Evolutionary conservation across 1,284 basidiomycete species (phyloP), one percentile per base, ranked within the genome.

Genomic region (Porodaedalea pini): DNA sequence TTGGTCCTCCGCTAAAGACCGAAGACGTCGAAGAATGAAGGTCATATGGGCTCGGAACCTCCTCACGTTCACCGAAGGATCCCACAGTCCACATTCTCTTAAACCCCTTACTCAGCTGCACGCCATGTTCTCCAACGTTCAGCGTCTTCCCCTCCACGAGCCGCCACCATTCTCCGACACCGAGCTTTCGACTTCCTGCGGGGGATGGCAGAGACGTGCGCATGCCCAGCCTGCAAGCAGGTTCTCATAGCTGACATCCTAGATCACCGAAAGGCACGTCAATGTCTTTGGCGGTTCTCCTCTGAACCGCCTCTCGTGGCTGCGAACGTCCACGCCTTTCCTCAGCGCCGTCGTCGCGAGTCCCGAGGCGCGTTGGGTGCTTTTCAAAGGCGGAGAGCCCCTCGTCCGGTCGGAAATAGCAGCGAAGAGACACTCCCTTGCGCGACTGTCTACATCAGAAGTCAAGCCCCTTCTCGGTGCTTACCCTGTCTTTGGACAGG

Each of bases 291-390:
- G 82, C 51, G 91, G 90, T 51, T 88, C 88, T 13, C 88, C 91
- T n/a, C 75, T 94, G 39, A 95, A 95, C 71, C 83, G 93, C 36
- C 78, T 95, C 23, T 87, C 90, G 0, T 95, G 92, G 87, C 78
- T 94, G 57, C 81, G 92, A 25, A 73, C 85, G 19, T 88, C 87
- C 5, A 79, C 82, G 21, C 68, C 78, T 3, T 88, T 90, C 68
- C 75, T 95, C 45, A 90, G 90, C 62, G 75, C 82, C 11, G 77
- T 91, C 65, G 72, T 86, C 34, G 67, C 67, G n/a, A 76, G 81
- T 11, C 78, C 83, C 0, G 65, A 79, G 6, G 80, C 90, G 2
- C 77, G 79, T 49, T 94, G 92, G 85, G 66, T 94, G 36, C 62
- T 92, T 8, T 92, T 92, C 74, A 82, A 84, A 51, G 69, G 70